phyloP scores from a whole-genome alignment of 192 early-diverging fungal species.

The Backusella luteola region DNA sequence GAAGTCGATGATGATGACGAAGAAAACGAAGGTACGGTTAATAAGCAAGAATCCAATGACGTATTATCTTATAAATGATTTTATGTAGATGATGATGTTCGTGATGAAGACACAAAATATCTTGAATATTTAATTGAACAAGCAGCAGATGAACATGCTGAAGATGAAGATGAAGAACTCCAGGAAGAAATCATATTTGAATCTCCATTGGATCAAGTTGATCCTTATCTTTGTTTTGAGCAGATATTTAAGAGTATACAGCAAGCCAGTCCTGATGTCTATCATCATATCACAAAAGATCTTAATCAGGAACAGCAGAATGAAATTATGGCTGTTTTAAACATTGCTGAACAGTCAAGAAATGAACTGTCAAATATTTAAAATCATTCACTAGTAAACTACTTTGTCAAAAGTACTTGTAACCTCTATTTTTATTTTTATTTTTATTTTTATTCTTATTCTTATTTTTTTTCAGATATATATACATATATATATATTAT shows the following conservation, averaged over 20 bases:
- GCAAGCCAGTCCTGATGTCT: conserved; percentile 49
- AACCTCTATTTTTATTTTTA: background rate
- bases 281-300: conserved; percentile 49
- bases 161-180: conserved; percentile 62
- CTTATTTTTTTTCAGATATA: background rate
- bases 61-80: background rate
- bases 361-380: background rate
- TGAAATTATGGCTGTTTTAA: conserved; percentile 42
- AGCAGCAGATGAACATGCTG: conserved; percentile 38
- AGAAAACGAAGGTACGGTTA: conserved; percentile 24
- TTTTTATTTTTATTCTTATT: background rate
- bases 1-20: conserved; percentile 18
- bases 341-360: conserved; percentile 34
- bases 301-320: conserved; percentile 47
- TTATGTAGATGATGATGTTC: conserved; percentile 49
- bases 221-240: conserved; percentile 70
- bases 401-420: too few species aligned
- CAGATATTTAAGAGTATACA: conserved; percentile 56
- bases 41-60: background rate
- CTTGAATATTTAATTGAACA: conserved; percentile 55
- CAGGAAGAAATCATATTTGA: conserved; percentile 76
- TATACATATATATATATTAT: background rate
- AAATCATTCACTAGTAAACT: background rate
- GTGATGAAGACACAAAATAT: conserved; percentile 62
- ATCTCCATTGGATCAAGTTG: conserved; percentile 72